Evolutionary conservation across 2,329 filamentous ascomycete species (phyloP).

Genomic region (Arachnomyces sp.): DNA sequence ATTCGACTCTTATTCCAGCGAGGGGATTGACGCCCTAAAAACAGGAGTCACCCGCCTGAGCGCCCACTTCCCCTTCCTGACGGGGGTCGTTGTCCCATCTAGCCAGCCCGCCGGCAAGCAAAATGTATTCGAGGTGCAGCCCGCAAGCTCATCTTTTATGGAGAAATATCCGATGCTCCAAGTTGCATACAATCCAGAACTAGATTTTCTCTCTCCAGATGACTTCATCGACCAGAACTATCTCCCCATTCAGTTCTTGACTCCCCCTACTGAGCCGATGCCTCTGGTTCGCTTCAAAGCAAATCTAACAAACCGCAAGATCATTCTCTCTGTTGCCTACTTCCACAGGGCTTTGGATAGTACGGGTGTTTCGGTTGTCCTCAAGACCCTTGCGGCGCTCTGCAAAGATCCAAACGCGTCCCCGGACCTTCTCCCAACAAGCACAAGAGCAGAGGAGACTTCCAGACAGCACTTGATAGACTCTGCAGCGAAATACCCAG

Average conservation of each 20-base stretch:
- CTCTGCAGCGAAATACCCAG: slow-evolving; percentile 1
- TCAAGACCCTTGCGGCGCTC: slow-evolving; percentile 1
- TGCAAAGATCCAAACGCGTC: not conserved
- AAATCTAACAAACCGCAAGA: slow-evolving; percentile 1
- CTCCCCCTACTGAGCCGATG: slow-evolving; percentile 1
- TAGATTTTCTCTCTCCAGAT: slow-evolving; percentile 3
- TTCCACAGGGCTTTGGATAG: slow-evolving; percentile 4
- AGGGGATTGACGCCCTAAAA: slow-evolving; percentile 4
- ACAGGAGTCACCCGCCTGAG: slow-evolving; percentile 3
- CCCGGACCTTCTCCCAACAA: not conserved
- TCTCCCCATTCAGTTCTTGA: slow-evolving; percentile 2
- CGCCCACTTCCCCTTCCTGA: slow-evolving; percentile 4
- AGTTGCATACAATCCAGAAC: slow-evolving; percentile 4
- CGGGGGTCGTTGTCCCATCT: slow-evolving; percentile 3
- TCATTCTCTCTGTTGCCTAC: slow-evolving; percentile 4
- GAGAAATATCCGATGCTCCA: slow-evolving; percentile 6
- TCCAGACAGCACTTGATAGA: slow-evolving; percentile 3
- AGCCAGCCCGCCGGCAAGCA: not conserved
- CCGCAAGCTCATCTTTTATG: slow-evolving; percentile 3
- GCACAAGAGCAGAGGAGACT: not conserved
- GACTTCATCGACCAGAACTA: slow-evolving; percentile 7
- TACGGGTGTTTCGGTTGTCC: slow-evolving; percentile 3
- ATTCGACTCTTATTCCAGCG: not conserved
- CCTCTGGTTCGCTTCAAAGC: slow-evolving; percentile 5
- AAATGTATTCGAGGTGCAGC: slow-evolving; percentile 5